phyloP scores from a whole-genome alignment of 192 early-diverging fungal genomes.

The Backusella tarrabulga region DNA sequence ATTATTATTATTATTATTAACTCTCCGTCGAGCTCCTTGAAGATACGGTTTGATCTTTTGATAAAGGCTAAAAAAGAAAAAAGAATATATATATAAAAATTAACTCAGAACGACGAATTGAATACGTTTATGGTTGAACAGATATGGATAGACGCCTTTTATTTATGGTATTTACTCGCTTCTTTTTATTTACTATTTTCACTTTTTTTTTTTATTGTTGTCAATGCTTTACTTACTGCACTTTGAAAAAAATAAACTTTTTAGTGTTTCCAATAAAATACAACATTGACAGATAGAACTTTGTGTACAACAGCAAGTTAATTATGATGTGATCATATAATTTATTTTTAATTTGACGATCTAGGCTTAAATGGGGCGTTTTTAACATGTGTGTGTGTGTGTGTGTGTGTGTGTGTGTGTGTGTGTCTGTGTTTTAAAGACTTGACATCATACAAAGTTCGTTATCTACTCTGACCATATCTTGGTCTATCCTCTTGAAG shows the following conservation, averaged over 20 bases:
- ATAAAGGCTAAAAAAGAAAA: constrained; percentile 7
- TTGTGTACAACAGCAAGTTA: not conserved
- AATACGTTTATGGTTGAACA: not conserved
- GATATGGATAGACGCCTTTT: not conserved
- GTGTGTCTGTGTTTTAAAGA: not conserved
- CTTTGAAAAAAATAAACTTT: not conserved
- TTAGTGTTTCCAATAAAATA: not conserved
- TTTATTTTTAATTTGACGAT: constrained; percentile 17
- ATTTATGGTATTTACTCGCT: not conserved
- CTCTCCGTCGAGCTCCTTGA: not conserved
- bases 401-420: too few species aligned
- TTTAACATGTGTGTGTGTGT: not conserved
- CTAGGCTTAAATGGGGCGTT: not conserved
- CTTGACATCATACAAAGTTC: not conserved
- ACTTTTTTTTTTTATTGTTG: not conserved
- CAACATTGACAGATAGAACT: not conserved
- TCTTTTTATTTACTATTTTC: not conserved
- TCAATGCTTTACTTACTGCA: not conserved
- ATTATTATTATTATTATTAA: too few species aligned
- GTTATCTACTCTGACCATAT: not conserved
- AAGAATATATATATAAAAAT: not conserved
- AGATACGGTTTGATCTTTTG: not conserved
- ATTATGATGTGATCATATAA: not conserved
- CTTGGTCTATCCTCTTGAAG: not conserved
- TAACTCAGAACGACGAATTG: constrained; percentile 2